Conservation (phyloP, 2,329 filamentous ascomycete species). For the Fusarium pseudograminearum region DNA sequence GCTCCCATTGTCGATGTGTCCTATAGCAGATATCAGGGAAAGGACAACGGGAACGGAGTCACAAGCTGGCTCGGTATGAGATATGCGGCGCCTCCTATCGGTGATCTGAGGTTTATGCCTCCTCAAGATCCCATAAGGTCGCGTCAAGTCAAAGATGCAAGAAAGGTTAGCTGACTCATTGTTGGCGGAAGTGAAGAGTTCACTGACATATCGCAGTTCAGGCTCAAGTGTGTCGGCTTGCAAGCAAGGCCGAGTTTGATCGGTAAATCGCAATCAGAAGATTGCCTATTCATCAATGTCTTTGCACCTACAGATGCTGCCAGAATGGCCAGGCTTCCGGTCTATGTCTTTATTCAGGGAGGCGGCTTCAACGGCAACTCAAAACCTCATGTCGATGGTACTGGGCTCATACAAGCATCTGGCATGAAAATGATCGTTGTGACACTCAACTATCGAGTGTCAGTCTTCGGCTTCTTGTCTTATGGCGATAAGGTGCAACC, state of each 20-base stretch:
- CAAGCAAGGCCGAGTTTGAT: conserved; percentile 22
- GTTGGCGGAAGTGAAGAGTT: neutral
- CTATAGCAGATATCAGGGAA: conserved; percentile 75
- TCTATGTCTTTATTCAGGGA: conserved; percentile 70
- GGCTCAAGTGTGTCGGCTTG: conserved; percentile 49
- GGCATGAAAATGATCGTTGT: conserved; percentile 74
- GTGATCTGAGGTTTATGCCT: conserved; percentile 74
- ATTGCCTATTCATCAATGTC: conserved; percentile 77
- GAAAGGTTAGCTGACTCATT: conserved; percentile 55
- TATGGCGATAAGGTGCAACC: conserved; percentile 66
- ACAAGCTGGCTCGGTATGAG: conserved; percentile 80
- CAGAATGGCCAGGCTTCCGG: conserved; percentile 66
- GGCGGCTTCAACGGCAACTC: conserved; percentile 68
- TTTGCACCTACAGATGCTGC: conserved; percentile 69
- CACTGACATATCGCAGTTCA: conserved; percentile 34
- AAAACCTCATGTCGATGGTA: conserved; percentile 68
- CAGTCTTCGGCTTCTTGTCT: conserved; percentile 77
- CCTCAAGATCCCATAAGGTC: conserved; percentile 70
- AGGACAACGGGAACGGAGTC: conserved; percentile 65
- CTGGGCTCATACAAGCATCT: conserved; percentile 66
- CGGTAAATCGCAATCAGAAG: conserved; percentile 61
- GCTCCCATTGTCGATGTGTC: conserved; percentile 66
- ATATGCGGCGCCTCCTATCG: conserved; percentile 77
- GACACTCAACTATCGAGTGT: conserved; percentile 81
- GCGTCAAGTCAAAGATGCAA: conserved; percentile 64